Evolutionary conservation across 495 filamentous ascomycete genomes (phyloP).

Genomic region (Rostrohypoxylon terebratum): DNA sequence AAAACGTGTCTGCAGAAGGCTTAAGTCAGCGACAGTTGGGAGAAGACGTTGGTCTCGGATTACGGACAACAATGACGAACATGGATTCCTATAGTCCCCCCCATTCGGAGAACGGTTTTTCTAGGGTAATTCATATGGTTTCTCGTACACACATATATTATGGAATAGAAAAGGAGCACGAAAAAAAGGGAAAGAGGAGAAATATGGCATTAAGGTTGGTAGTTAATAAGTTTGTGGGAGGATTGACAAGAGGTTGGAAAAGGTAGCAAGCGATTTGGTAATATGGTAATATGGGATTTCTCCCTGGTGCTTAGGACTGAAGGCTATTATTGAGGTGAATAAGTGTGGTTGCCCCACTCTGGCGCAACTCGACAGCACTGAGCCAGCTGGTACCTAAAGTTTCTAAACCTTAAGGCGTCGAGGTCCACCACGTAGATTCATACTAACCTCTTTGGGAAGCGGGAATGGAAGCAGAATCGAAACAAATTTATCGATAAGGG

Average conservation of each 20-base stretch:
- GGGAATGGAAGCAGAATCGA: background rate
- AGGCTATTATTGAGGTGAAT: constrained; percentile 40
- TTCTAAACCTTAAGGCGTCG: constrained; percentile 36
- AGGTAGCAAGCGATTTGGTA: constrained; percentile 38
- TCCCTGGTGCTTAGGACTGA: constrained; percentile 36
- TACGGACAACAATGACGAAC: constrained; percentile 34
- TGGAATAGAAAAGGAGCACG: background rate
- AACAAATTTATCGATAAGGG: constrained; percentile 39
- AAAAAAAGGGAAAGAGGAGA: background rate
- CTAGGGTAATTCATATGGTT: background rate
- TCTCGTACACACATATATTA: background rate
- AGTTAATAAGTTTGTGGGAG: constrained; percentile 32
- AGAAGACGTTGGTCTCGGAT: constrained; percentile 29
- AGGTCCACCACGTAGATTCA: constrained; percentile 20
- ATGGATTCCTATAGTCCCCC: constrained; percentile 17
- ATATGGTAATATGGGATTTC: constrained; percentile 30
- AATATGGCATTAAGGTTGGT: constrained; percentile 13
- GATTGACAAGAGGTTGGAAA: constrained; percentile 38
- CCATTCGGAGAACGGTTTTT: background rate
- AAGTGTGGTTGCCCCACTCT: constrained; percentile 41
- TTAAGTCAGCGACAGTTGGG: constrained; percentile 33
- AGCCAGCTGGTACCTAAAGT: constrained; percentile 36
- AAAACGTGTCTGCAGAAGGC: constrained; percentile 15
- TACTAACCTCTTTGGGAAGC: constrained; percentile 15
- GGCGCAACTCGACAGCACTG: constrained; percentile 25